Evolutionary conservation across 179 eudicot genomes (phyloP), one percentile per base, ranked within the genome.

Genomic region (Silene noctiflora): DNA sequence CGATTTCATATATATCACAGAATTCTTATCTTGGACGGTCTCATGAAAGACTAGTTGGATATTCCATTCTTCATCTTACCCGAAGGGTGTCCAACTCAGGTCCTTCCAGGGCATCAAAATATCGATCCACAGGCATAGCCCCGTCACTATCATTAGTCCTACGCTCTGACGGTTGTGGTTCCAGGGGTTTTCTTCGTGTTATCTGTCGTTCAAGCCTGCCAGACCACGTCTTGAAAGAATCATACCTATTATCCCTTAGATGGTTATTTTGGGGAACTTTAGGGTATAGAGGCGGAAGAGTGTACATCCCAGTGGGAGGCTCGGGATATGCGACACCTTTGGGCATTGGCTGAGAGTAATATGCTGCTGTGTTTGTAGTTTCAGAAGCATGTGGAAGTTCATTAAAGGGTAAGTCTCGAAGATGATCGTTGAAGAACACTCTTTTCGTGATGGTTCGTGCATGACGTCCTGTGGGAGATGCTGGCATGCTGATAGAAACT

Each of bases 21-120:
- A n/a, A n/a, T n/a, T 20, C 4, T 16, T 4, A 2, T n/a, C 22
- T 12, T 19, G 16, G 58, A 53, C 58, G 4, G 58, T 53, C 58
- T 53, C n/a, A n/a, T n/a, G n/a, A n/a, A n/a, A n/a, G n/a, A n/a
- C n/a, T n/a, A n/a, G n/a, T n/a, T n/a, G n/a, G n/a, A n/a, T n/a
- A n/a, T n/a, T n/a, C n/a, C n/a, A n/a, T n/a, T n/a, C n/a, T n/a
- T n/a, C n/a, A n/a, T n/a, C 91, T 48, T 86, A 94, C 98, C 79
- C 88, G 81, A 33, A 94, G 91, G 39, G 90, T 90, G 17, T 94
- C 98, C 60, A 94, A 74, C 78, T 94, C 98, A 0, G 97, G 98
- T 53, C 98, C 98, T 76, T 94, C 88, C 75, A 94, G 65, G 24
- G 98, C 98, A 85, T 85, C 97, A 70, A 88, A 94, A 83, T 90